These are phyloP conservation scores for Colletotrichum sp. DNA, from an alignment of 2,329 filamentous ascomycete species.

Conservation along the genomic window DNA sequence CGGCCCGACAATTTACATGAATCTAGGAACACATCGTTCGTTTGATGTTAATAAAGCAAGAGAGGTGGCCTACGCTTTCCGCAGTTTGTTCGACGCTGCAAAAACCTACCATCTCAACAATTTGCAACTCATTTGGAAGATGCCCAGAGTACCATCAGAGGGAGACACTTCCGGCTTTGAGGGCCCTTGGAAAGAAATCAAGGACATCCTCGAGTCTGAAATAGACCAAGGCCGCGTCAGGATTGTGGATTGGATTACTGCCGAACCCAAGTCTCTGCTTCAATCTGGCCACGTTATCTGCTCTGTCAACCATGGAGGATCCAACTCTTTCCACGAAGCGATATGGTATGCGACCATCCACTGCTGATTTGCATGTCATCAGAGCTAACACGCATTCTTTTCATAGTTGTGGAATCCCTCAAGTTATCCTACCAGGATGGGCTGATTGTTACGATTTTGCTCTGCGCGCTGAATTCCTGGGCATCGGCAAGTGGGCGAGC, in stretches of 20 bases:
- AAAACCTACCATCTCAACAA: background rate
- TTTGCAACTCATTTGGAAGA: background rate
- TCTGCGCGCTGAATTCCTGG: background rate
- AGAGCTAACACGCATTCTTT: background rate
- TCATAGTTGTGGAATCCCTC: background rate
- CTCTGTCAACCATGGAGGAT: background rate
- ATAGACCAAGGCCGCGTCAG: background rate
- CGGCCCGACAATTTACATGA: slow-evolving; percentile 51
- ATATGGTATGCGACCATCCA: background rate
- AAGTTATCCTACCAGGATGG: background rate
- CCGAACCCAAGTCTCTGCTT: background rate
- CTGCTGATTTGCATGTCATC: accelerated
- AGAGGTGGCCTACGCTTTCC: slow-evolving; percentile 43
- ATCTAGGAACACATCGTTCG: slow-evolving; percentile 44
- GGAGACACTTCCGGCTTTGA: background rate
- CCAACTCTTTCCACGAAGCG: background rate
- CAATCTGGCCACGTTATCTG: background rate
- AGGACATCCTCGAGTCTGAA: background rate
- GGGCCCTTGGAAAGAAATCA: background rate
- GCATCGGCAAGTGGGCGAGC: background rate
- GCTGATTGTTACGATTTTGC: background rate
- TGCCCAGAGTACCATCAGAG: background rate
- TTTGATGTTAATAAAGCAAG: slow-evolving; percentile 33
- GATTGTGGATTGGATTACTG: background rate
- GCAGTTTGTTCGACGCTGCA: slow-evolving; percentile 32